phyloP scores from a whole-genome alignment of 768 basidiomycete species.

The Trichaptum fuscoviolaceum region DNA sequence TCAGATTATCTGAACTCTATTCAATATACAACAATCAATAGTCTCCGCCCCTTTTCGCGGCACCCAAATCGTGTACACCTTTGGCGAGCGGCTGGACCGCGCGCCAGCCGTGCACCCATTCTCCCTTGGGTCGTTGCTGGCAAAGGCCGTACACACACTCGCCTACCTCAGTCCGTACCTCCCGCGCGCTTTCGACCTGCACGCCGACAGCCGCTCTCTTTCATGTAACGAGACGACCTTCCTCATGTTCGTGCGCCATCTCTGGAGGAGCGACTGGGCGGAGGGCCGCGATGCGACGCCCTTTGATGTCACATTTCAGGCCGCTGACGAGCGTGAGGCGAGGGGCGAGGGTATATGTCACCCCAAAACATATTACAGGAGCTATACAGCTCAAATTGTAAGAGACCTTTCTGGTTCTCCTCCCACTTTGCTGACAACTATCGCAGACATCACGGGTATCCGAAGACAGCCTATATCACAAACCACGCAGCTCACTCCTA shows the following conservation, averaged over 20 bases:
- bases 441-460: background rate
- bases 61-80: conserved; percentile 39
- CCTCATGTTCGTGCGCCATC: conserved; percentile 27
- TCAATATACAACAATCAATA: conserved; percentile 15
- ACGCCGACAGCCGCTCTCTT: conserved; percentile 37
- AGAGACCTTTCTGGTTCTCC: background rate
- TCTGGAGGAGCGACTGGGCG: conserved; percentile 47
- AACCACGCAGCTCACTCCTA: conserved; percentile 6
- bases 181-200: conserved; percentile 33
- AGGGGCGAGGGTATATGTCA: conserved; percentile 31
- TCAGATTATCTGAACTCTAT: background rate
- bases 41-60: conserved; percentile 46
- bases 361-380: conserved; percentile 37
- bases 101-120: conserved; percentile 37
- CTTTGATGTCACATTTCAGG: conserved; percentile 43
- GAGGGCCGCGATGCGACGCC: conserved; percentile 41
- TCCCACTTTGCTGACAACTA: background rate
- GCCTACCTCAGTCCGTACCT: conserved; percentile 41
- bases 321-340: conserved; percentile 37
- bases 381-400: conserved; percentile 36
- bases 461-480: background rate
- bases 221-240: conserved; percentile 35
- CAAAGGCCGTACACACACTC: conserved; percentile 35
- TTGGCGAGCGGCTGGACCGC: conserved; percentile 37
- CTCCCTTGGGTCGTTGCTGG: conserved; percentile 34